phyloP scores from a whole-genome alignment of 2,329 filamentous ascomycete species.

The Curvularia lunata region DNA sequence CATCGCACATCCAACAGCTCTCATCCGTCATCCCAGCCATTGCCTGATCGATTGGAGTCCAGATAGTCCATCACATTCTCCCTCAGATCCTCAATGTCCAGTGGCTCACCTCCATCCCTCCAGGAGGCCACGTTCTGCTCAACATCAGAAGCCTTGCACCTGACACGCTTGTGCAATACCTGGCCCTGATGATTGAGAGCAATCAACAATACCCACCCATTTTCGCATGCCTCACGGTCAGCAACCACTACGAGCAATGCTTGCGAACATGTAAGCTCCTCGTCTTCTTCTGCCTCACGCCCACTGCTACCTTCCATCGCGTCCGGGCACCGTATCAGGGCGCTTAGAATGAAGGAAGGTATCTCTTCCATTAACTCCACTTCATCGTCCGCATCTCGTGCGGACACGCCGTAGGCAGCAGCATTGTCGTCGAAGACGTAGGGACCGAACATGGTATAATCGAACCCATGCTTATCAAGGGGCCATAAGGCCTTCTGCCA shows the following conservation, averaged over 20 bases:
- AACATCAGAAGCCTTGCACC: conserved; percentile 3
- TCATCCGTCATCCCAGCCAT: conserved; percentile 9
- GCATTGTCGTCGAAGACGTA: neutral
- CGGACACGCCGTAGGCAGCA: neutral
- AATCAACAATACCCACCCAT: conserved; percentile 7
- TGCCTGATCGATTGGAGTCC: neutral
- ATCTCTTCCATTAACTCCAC: conserved; percentile 5
- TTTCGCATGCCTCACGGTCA: conserved; percentile 5
- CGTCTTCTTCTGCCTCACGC: neutral
- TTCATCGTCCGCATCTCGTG: conserved; percentile 11
- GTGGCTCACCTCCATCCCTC: neutral
- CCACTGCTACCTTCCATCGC: neutral
- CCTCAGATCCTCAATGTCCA: neutral
- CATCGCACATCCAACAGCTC: neutral
- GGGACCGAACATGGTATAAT: neutral
- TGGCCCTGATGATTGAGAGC: conserved; percentile 1
- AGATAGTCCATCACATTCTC: neutral
- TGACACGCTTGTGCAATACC: conserved; percentile 2
- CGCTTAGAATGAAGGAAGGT: conserved; percentile 3
- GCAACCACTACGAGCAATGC: conserved; percentile 1
- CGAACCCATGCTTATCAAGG: neutral
- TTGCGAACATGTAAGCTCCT: neutral
- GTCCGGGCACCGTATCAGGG: conserved; percentile 7
- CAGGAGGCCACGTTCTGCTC: neutral
- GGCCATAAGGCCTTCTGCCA: conserved; percentile 5